Conservation (phyloP, 1,284 basidiomycete species). For the Cutaneotrichosporon cutaneum region DNA sequence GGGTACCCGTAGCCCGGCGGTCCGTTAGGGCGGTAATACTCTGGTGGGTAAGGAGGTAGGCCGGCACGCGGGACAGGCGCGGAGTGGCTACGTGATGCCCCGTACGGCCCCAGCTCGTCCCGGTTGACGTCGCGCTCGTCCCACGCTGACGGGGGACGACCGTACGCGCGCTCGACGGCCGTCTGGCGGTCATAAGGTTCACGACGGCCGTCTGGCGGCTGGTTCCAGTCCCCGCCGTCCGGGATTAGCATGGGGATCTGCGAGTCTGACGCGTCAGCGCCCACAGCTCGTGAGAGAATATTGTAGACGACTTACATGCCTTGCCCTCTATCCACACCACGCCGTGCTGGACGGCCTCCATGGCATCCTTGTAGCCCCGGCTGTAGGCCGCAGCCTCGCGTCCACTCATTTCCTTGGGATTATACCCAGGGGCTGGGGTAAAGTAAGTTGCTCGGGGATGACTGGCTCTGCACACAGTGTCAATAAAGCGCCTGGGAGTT, state of each 20-base stretch:
- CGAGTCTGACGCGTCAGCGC: neutral
- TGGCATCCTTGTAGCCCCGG: constrained; percentile 17
- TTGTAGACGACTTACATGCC: constrained; percentile 13
- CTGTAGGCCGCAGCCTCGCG: constrained; percentile 5
- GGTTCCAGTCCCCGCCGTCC: neutral
- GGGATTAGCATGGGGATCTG: constrained; percentile 1
- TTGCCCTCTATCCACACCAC: constrained; percentile 15
- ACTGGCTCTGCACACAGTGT: neutral
- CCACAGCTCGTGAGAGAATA: neutral
- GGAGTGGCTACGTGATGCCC: constrained; percentile 2
- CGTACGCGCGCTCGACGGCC: neutral
- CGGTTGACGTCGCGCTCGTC: neutral
- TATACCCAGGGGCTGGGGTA: constrained; percentile 9
- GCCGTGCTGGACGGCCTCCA: constrained; percentile 15
- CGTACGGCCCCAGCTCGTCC: neutral
- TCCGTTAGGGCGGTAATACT: neutral
- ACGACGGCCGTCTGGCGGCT: neutral
- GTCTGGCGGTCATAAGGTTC: neutral
- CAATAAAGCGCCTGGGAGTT: no score
- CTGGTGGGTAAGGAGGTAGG: neutral
- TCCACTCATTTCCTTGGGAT: neutral
- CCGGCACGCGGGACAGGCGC: neutral
- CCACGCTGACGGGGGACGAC: neutral
- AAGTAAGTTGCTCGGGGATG: constrained; percentile 10
- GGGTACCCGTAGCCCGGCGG: neutral